Evolutionary conservation across 208 protist genomes (phyloP).

Genomic region (Balamuthia mandrillaris): DNA sequence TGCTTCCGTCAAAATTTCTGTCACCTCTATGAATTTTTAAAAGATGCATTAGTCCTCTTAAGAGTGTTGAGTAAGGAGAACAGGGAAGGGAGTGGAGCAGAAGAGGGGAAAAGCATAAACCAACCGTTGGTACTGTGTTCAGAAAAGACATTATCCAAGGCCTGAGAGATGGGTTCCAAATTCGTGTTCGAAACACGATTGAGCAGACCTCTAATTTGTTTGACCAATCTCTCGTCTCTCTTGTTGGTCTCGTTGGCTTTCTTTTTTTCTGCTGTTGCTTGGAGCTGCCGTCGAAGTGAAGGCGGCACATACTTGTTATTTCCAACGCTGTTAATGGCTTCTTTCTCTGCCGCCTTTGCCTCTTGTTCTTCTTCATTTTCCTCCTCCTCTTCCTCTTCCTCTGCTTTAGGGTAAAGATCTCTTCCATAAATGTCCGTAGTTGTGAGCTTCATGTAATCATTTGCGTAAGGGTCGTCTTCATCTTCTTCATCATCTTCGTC

Average conservation of each 20-base stretch:
- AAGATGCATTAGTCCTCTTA: not conserved
- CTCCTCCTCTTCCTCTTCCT: not conserved
- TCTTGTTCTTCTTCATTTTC: not conserved
- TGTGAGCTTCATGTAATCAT: not conserved
- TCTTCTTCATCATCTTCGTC: not conserved
- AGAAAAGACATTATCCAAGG: not conserved
- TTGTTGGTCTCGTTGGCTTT: no score
- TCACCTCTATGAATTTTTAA: not conserved
- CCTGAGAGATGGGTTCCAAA: not conserved
- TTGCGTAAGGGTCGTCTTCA: not conserved
- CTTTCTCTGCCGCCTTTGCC: not conserved
- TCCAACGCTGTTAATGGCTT: no score
- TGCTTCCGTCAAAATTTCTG: not conserved
- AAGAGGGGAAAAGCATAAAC: not conserved
- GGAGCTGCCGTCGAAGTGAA: not conserved
- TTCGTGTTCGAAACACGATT: not conserved
- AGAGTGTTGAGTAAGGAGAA: not conserved
- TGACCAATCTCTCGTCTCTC: not conserved
- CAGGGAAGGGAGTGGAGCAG: not conserved
- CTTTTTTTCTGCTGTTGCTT: no score
- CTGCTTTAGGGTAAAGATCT: no score
- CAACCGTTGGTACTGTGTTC: not conserved
- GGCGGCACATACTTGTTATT: conserved; percentile 13
- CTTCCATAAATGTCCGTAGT: no score
- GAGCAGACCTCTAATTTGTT: conserved; percentile 11